phyloP scores from a whole-genome alignment of 2,329 filamentous ascomycete genomes.

The Arthrobotrys musiformis region DNA sequence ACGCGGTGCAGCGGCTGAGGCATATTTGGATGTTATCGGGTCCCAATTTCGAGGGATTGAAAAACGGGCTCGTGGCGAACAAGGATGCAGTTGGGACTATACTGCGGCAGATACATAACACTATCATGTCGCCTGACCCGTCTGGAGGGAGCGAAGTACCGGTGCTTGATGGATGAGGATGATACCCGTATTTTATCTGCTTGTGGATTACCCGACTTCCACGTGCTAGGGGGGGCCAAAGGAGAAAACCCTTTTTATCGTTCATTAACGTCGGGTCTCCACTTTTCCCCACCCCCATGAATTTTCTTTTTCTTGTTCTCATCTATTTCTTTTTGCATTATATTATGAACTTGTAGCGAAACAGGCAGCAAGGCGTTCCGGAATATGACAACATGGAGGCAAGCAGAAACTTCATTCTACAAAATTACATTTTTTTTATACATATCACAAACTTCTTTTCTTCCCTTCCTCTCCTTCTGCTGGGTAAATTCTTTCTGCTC shows the following conservation, averaged over 20 bases:
- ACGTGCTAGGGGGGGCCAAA: constrained; percentile 6
- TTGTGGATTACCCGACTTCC: constrained; percentile 9
- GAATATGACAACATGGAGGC: constrained; percentile 49
- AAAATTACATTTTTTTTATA: constrained; percentile 1
- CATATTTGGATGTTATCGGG: constrained; percentile 59
- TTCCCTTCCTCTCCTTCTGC: neutral
- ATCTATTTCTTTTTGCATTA: constrained; percentile 19
- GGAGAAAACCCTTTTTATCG: neutral
- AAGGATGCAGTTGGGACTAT: constrained; percentile 58
- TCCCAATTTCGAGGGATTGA: constrained; percentile 58
- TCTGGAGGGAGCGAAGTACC: constrained; percentile 8
- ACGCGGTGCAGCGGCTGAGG: constrained; percentile 54
- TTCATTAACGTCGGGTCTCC: neutral
- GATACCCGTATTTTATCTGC: constrained; percentile 13
- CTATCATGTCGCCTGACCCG: constrained; percentile 49
- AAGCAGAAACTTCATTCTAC: constrained; percentile 32
- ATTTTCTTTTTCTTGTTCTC: neutral
- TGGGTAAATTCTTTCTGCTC: neutral
- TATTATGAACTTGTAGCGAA: constrained; percentile 55
- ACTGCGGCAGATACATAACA: constrained; percentile 58
- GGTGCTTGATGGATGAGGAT: constrained; percentile 23
- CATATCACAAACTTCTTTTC: neutral
- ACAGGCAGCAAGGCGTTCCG: constrained; percentile 53
- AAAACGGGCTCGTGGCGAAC: constrained; percentile 60
- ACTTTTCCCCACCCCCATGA: neutral